phyloP scores from a whole-genome alignment of 768 basidiomycete genomes.

The Mycena maculata region DNA sequence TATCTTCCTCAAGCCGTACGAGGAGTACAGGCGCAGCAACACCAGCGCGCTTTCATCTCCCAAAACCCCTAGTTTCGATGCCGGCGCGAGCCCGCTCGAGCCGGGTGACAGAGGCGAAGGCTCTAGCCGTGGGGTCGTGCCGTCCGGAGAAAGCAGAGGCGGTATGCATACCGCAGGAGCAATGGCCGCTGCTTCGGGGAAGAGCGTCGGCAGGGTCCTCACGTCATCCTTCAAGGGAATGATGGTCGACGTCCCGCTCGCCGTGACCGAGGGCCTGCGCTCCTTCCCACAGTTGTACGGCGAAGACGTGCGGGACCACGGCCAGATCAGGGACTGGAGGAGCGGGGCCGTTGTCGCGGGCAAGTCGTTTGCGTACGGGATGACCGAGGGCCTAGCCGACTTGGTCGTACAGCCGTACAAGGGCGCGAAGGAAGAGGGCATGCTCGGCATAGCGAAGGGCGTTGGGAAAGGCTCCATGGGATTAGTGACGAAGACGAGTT shows the following conservation, averaged over 20 bases:
- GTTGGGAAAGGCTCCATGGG: constrained; percentile 24
- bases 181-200: constrained; percentile 52
- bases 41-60: neutral
- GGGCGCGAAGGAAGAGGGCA: constrained; percentile 33
- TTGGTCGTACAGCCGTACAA: constrained; percentile 31
- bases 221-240: constrained; percentile 45
- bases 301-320: constrained; percentile 43
- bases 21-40: constrained; percentile 18
- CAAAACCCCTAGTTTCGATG: neutral
- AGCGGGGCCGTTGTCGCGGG: constrained; percentile 53
- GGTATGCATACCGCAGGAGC: constrained; percentile 32
- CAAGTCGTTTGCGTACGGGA: constrained; percentile 41
- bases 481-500: neutral
- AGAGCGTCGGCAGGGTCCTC: constrained; percentile 36
- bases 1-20: constrained; percentile 25
- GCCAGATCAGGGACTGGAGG: constrained; percentile 48
- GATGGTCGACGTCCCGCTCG: constrained; percentile 42
- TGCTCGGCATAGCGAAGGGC: constrained; percentile 29
- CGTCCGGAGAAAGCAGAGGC: neutral
- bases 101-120: constrained; percentile 35
- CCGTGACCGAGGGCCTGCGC: constrained; percentile 50
- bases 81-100: constrained; percentile 26
- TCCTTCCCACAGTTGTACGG: constrained; percentile 51
- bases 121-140: neutral
- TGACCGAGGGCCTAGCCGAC: constrained; percentile 26